Evolutionary conservation across 108 stramenopile genomes (phyloP).

Genomic region (Mayamaea pseudoterrestris): DNA sequence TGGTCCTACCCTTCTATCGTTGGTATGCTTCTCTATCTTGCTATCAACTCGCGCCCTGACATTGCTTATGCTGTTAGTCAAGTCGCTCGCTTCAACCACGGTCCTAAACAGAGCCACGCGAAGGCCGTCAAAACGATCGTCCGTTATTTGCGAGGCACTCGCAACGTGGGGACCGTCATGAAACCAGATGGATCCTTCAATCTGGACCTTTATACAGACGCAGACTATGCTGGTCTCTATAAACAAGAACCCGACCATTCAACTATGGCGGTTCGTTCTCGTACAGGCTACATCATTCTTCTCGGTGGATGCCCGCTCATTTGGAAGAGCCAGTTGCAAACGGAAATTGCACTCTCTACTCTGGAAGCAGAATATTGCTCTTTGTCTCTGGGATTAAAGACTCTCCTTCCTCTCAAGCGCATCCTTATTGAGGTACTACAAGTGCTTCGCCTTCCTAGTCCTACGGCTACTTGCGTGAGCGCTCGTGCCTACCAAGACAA

Average conservation of each 20-base stretch:
- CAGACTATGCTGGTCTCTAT: constrained; percentile 12
- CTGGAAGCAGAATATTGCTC: constrained; percentile 18
- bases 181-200: neutral
- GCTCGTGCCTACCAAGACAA: neutral
- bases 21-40: constrained; percentile 33
- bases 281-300: constrained; percentile 17
- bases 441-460: neutral
- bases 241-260: constrained; percentile 4
- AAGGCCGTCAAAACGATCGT: constrained; percentile 23
- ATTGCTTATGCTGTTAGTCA: constrained; percentile 26
- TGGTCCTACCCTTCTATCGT: constrained; percentile 22
- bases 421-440: neutral
- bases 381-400: constrained; percentile 8
- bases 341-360: constrained; percentile 2
- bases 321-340: constrained; percentile 22
- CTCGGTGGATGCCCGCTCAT: constrained; percentile 20
- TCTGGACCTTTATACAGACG: neutral
- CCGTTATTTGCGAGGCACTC: constrained; percentile 22
- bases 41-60: constrained; percentile 22
- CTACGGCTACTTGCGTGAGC: neutral
- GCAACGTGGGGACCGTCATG: constrained; percentile 12
- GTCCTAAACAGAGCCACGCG: constrained; percentile 25
- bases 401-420: constrained; percentile 10
- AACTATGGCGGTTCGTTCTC: constrained; percentile 12
- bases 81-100: constrained; percentile 15